Evolutionary conservation across 2,329 filamentous ascomycete species (phyloP), one percentile per base, ranked within the genome.

Genomic region (Chrysoporthe deuterocubensis): DNA sequence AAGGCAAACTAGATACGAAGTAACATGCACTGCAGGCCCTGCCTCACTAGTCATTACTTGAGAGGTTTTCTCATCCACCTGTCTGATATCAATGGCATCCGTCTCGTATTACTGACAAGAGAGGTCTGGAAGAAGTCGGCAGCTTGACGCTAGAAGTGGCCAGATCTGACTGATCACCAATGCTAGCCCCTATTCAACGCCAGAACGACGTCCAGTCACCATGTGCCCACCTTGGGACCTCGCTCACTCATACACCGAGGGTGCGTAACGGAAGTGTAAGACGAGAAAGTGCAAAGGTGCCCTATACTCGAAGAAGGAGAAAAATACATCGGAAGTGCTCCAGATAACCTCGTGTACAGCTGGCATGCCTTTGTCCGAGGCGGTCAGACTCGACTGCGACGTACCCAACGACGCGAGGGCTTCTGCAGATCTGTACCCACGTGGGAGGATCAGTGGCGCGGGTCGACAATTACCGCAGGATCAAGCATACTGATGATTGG

Each of bases 1-100:
- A 74, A 61, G 69, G 62, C 40, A 73, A 71, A 56, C 58, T 74
- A 8, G 67, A 48, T 37, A 42, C 11, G 34, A 64, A 69, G 32
- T 52, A 37, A 50, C 18, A 8, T 16, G 16, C 50, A 32, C 13
- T 21, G 26, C 21, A 21, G 11, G 21, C 26, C 1, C 48, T 13
- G 11, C 13, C 3, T 26, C 26, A 11, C 3, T 26, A 52, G 48
- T 26, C 48, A 11, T n/a, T 21, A 52, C 21, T 52, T 11, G 48
- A 8, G 46, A 50, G 46, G 9, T 21, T n/a, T 32, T 18, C 44
- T n/a, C 21, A 34, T 16, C 26, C 13, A 7, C 4, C 21, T 16
- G 50, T 14, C 21, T 32, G 26, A 21, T 34, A 13, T 6, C 50
- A 5, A 54, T 13, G 11, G 50, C 5, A 7, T 32, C 50, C 26